Evolutionary conservation across 441 rosid genomes (phyloP).

Genomic region (Sinapis alba): DNA sequence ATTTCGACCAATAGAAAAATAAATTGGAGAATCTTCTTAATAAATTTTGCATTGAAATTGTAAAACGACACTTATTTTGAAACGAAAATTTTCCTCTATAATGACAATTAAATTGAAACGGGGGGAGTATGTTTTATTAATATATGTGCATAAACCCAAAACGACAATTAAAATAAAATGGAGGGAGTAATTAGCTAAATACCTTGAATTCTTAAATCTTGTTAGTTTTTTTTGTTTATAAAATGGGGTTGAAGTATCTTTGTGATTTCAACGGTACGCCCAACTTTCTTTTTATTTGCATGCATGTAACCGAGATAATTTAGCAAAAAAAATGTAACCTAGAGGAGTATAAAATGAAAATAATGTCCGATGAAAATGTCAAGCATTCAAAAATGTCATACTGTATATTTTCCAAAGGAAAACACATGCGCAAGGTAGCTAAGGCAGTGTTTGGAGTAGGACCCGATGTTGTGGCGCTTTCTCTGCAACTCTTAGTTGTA

Average conservation of each 20-base stretch:
- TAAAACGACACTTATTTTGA: too few species aligned
- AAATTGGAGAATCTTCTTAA: too few species aligned
- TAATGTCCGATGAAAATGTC: background rate
- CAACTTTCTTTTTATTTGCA: background rate
- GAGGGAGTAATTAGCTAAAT: background rate
- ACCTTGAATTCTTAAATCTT: background rate
- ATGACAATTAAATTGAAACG: too few species aligned
- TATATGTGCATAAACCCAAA: too few species aligned
- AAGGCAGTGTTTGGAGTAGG: conserved; percentile 20
- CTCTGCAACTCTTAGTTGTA: conserved; percentile 13
- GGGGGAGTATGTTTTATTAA: too few species aligned
- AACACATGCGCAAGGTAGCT: conserved; percentile 4
- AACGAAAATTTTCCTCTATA: too few species aligned
- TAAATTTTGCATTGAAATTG: too few species aligned
- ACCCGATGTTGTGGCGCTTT: conserved; percentile 18
- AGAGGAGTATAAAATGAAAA: too few species aligned
- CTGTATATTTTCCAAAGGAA: background rate
- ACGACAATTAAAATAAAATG: too few species aligned
- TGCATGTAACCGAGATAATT: background rate
- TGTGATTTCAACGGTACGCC: background rate
- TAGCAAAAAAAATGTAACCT: too few species aligned
- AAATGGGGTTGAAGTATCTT: background rate
- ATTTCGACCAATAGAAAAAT: too few species aligned
- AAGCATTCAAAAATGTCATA: background rate
- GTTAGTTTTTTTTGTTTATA: background rate